Conservation (phyloP, 495 filamentous ascomycete species). For the Rhypophila decipiens region DNA sequence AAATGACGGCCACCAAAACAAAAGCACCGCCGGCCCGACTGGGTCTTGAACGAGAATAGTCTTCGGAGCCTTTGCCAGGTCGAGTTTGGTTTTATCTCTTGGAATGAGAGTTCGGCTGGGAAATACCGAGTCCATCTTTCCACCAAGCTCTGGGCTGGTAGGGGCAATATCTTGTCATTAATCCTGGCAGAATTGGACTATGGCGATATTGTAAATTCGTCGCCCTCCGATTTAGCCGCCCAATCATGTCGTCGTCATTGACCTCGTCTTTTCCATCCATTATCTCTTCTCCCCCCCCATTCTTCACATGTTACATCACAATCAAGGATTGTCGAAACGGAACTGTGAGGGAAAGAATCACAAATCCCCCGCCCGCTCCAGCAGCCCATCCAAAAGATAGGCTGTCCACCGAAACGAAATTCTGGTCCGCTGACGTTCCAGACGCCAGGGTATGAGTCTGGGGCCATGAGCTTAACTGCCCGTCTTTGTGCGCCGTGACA, state of each 20-base stretch:
- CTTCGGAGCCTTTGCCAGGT: no score
- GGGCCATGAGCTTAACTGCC: no score
- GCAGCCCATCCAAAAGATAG: neutral
- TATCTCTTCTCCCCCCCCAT: conserved; percentile 1
- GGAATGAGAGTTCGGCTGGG: neutral
- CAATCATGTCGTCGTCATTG: conserved; percentile 9
- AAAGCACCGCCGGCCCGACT: no score
- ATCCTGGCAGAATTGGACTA: conserved; percentile 12
- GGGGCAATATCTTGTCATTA: conserved; percentile 18
- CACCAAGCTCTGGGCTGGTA: neutral
- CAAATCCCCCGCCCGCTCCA: neutral
- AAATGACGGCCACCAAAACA: no score
- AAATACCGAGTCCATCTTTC: neutral
- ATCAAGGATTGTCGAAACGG: neutral
- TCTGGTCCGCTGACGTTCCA: conserved; percentile 1
- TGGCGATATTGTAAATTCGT: conserved; percentile 10
- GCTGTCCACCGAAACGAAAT: conserved; percentile 3
- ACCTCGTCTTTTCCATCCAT: conserved; percentile 2
- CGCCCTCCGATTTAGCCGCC: conserved; percentile 19
- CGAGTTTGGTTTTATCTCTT: no score
- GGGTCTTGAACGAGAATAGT: no score
- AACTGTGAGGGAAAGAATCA: no score
- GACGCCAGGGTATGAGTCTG: neutral
- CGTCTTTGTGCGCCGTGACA: conserved; percentile 9
- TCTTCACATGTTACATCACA: conserved; percentile 8